A percentile compares a stretch with the other conserved stretches of the same genome.
These are phyloP conservation scores for Sarocladium oryzae DNA, from an alignment of 2,329 filamentous ascomycete species.

Conservation along the genomic window DNA sequence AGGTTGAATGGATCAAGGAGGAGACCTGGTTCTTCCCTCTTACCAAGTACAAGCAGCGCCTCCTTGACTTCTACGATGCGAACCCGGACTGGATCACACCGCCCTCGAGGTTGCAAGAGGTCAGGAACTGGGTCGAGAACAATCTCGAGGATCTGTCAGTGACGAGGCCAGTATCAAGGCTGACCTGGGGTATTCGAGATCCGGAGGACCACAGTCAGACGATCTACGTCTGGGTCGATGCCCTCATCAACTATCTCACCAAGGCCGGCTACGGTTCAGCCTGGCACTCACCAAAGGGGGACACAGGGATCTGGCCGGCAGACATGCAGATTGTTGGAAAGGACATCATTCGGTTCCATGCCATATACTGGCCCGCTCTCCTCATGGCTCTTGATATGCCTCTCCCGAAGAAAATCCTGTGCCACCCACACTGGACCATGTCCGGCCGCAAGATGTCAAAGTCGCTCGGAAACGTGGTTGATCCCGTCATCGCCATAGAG, in stretches of 20 bases:
- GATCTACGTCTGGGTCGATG: conserved; percentile 98
- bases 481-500: conserved; percentile 85
- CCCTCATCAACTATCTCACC: conserved; percentile 88
- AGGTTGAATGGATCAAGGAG: conserved; percentile 92
- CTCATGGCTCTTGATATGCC: conserved; percentile 82
- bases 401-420: conserved; percentile 70
- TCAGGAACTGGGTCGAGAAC: conserved; percentile 68
- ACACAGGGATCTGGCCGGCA: conserved; percentile 72
- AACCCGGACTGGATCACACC: conserved; percentile 78
- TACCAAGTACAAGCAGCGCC: conserved; percentile 69
- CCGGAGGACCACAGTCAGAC: conserved; percentile 81
- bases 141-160: conserved; percentile 84
- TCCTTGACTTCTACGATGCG: conserved; percentile 72
- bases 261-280: conserved; percentile 63
- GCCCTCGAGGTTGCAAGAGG: conserved; percentile 63
- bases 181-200: conserved; percentile 85
- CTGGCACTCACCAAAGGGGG: conserved; percentile 60
- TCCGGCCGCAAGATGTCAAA: conserved; percentile 94
- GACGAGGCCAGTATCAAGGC: conserved; percentile 69
- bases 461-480: conserved; percentile 88
- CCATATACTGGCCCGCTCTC: conserved; percentile 96
- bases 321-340: conserved; percentile 92
- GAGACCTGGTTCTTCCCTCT: conserved; percentile 92
- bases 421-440: conserved; percentile 94
- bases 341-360: conserved; percentile 94